A percentile compares a stretch with the other conserved stretches of the same genome.
Conservation (phyloP, 805 yeast species). For the Saccharomycopsis amapae region DNA sequence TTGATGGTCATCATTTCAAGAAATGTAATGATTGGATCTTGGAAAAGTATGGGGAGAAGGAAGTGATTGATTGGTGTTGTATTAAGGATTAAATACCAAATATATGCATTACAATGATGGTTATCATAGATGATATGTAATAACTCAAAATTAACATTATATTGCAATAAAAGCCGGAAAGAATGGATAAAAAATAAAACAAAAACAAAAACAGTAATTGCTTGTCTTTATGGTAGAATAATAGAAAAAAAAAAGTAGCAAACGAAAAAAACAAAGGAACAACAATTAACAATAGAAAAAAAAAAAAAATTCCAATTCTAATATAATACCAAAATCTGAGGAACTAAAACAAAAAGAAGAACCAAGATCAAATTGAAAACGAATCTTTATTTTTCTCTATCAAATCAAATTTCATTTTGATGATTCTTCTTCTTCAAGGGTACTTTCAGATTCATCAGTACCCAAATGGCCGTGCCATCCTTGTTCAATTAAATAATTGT, state of each 20-base stretch:
- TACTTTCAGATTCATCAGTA: constrained; percentile 18
- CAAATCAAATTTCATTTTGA: not conserved
- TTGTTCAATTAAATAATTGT: constrained; percentile 46
- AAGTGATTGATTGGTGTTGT: constrained; percentile 57
- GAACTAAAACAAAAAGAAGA: too few relatives aligned
- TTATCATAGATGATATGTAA: too few relatives aligned
- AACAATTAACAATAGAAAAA: not conserved
- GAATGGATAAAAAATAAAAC: too few relatives aligned
- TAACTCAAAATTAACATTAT: too few relatives aligned
- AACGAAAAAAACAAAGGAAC: too few relatives aligned
- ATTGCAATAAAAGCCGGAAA: too few relatives aligned
- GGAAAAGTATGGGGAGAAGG: constrained; percentile 33
- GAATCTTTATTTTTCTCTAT: not conserved
- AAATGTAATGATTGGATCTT: constrained; percentile 73
- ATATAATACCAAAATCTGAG: too few relatives aligned
- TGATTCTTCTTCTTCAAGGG: constrained; percentile 5
- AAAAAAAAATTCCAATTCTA: too few relatives aligned
- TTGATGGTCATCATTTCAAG: constrained; percentile 65
- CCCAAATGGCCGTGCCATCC: constrained; percentile 52
- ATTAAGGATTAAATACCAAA: constrained; percentile 13
- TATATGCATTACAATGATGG: not conserved
- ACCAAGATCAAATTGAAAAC: not conserved
- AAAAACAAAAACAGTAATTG: too few relatives aligned
- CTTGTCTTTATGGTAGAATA: too few relatives aligned
- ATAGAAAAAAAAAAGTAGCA: not conserved